Conservation (phyloP, 176 grass and related monocot genomes). For the Elaeis guineensis region DNA sequence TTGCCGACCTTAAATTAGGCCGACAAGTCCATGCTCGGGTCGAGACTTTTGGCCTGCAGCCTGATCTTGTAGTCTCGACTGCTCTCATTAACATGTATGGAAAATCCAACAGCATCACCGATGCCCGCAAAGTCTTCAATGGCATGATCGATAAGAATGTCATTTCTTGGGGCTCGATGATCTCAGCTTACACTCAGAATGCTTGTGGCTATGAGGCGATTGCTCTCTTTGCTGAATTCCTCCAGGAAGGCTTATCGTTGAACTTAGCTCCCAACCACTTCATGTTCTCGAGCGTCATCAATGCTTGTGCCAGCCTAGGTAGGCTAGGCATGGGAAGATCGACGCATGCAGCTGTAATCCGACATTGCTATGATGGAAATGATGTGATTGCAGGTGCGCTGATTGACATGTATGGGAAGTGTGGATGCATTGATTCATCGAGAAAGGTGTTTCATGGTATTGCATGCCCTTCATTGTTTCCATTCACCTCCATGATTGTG, state of each 20-base stretch:
- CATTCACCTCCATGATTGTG: conserved; percentile 71
- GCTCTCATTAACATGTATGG: conserved; percentile 70
- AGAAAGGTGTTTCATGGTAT: conserved; percentile 59
- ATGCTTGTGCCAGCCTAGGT: conserved; percentile 36
- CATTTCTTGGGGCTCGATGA: conserved; percentile 63
- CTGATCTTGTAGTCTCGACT: conserved; percentile 37
- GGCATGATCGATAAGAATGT: conserved; percentile 39
- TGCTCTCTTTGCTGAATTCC: conserved; percentile 36
- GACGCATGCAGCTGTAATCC: conserved; percentile 33
- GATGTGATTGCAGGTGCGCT: conserved; percentile 39
- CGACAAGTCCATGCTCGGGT: conserved; percentile 47
- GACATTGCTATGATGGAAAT: conserved; percentile 32
- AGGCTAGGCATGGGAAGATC: conserved; percentile 49
- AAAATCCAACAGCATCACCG: conserved; percentile 34
- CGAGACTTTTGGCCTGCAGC: conserved; percentile 27
- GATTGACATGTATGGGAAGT: conserved; percentile 80
- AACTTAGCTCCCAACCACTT: conserved; percentile 51
- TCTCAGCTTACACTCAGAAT: conserved; percentile 61
- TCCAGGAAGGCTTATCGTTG: background rate
- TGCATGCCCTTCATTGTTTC: conserved; percentile 34
- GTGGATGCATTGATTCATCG: conserved; percentile 42
- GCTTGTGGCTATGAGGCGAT: conserved; percentile 44
- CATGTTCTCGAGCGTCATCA: conserved; percentile 57
- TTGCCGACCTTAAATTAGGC: conserved; percentile 37
- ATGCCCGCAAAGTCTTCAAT: conserved; percentile 54